phyloP scores from a whole-genome alignment of 164 flowering plant species.

The Macadamia integrifolia region DNA sequence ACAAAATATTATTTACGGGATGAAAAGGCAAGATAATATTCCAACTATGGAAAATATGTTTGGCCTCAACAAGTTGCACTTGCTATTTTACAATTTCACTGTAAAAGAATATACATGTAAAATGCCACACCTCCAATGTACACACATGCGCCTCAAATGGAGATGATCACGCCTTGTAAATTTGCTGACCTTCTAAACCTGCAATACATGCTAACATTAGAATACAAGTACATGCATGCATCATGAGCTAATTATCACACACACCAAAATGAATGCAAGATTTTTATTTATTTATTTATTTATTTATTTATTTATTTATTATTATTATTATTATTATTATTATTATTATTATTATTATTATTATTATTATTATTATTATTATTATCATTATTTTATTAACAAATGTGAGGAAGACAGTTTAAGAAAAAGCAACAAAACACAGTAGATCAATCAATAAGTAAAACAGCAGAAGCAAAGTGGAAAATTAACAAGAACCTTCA shows the following conservation, averaged over 20 bases:
- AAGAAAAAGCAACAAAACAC: no score
- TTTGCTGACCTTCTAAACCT: constrained; percentile 9
- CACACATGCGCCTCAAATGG: constrained; percentile 1
- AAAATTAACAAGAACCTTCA: no score
- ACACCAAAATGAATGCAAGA: not conserved
- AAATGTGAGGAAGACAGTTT: no score
- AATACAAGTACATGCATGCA: not conserved
- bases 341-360: no score
- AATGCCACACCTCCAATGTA: constrained; percentile 4
- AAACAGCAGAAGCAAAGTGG: no score
- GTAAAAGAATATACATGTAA: constrained; percentile 4
- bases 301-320: no score
- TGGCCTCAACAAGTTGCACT: constrained; percentile 8
- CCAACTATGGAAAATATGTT: not conserved
- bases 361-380: no score
- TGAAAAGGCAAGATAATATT: not conserved
- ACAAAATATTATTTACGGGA: not conserved
- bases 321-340: no score
- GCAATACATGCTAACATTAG: constrained; percentile 2
- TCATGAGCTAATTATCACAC: not conserved
- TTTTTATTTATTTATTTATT: no score
- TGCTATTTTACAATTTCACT: constrained; percentile 12
- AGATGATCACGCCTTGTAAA: not conserved
- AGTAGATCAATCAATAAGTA: no score
- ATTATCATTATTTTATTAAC: no score